These are phyloP conservation scores for Lachnellula cervina DNA, from an alignment of 2,329 filamentous ascomycete species.

Conservation along the genomic window DNA sequence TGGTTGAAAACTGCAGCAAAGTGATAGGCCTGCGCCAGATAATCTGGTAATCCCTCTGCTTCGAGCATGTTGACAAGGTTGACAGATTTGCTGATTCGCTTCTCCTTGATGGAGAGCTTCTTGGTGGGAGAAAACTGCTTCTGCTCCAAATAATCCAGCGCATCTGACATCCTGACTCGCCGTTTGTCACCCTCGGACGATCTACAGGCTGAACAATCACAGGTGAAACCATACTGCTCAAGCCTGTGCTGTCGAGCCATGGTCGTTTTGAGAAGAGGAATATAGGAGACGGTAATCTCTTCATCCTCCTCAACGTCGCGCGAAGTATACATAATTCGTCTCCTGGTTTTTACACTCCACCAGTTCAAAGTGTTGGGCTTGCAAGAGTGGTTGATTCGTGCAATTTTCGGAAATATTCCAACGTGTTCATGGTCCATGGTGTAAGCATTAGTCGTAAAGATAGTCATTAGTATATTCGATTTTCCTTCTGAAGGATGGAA, in stretches of 20 bases:
- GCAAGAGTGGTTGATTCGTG: conserved; percentile 37
- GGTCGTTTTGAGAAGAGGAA: conserved; percentile 21
- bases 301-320: conserved; percentile 33
- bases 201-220: conserved; percentile 35
- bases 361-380: conserved; percentile 34
- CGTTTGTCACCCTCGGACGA: conserved; percentile 27
- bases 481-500: conserved; percentile 8
- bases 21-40: conserved; percentile 22
- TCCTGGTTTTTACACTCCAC: conserved; percentile 32
- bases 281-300: conserved; percentile 37
- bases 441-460: conserved; percentile 20
- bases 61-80: conserved; percentile 21
- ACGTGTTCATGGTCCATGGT: conserved; percentile 28
- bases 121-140: conserved; percentile 19
- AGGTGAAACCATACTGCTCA: conserved; percentile 33
- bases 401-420: conserved; percentile 34
- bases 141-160: conserved; percentile 32
- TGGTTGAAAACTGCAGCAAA: conserved; percentile 22
- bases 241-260: conserved; percentile 25
- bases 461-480: conserved; percentile 28
- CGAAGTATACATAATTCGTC: conserved; percentile 32
- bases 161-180: conserved; percentile 30
- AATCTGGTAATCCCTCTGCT: conserved; percentile 25
- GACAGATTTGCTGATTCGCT: conserved; percentile 14
- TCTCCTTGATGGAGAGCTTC: conserved; percentile 11